Conservation (phyloP, 257 asterid species). For the Oldenlandia corymbosa region DNA sequence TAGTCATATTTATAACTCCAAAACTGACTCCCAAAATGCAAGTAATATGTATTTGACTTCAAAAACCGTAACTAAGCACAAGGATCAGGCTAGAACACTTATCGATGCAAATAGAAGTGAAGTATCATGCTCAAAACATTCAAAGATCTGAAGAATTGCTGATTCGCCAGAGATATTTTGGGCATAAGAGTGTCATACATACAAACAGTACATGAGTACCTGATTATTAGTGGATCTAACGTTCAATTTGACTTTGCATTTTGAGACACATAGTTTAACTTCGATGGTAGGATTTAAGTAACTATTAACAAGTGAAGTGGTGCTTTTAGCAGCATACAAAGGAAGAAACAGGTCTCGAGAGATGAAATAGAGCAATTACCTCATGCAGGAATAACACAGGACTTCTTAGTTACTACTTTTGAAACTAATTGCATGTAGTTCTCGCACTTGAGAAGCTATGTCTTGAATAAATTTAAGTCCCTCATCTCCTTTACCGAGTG, state of each 20-base stretch:
- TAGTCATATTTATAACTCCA: background rate
- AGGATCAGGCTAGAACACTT: background rate
- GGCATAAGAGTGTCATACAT: no score
- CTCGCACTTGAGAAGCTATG: conserved; percentile 39
- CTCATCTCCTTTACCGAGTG: conserved; percentile 43
- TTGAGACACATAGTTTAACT: no score
- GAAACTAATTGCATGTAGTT: conserved; percentile 28
- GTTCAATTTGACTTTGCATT: background rate
- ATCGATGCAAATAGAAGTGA: background rate
- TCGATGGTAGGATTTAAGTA: no score
- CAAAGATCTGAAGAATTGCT: background rate
- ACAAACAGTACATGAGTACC: no score
- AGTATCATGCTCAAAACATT: background rate
- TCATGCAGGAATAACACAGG: conserved; percentile 10
- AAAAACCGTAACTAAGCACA: no score
- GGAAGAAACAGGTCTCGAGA: background rate
- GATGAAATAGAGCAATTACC: conserved; percentile 22
- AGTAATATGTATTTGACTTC: no score
- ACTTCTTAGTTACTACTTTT: conserved; percentile 20
- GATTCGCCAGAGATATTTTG: background rate
- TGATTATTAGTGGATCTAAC: background rate
- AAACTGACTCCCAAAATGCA: background rate
- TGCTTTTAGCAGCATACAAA: no score
- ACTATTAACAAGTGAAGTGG: no score
- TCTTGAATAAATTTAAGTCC: conserved; percentile 38